Evolutionary conservation across 2,329 filamentous ascomycete genomes (phyloP).

Genomic region (Arthrobotrys conoides): DNA sequence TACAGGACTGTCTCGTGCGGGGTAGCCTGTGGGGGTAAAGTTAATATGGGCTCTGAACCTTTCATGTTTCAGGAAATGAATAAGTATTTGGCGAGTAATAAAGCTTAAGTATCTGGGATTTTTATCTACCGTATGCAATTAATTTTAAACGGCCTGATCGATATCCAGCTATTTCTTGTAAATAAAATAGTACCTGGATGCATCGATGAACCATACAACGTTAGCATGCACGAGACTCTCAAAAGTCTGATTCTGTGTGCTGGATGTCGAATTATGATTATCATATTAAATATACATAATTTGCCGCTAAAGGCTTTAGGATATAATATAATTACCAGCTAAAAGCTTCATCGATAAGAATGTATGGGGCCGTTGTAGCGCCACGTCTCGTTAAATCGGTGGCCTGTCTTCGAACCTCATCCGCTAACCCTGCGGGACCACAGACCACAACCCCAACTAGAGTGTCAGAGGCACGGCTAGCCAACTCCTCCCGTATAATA

Average conservation of each 20-base stretch:
- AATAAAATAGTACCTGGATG: no score
- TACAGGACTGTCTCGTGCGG: slow-evolving; percentile 4
- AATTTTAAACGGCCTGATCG: no score
- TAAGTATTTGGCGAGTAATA: background rate
- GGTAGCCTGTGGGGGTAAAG: slow-evolving; percentile 1
- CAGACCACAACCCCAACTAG: slow-evolving; percentile 35
- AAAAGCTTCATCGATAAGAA: slow-evolving; percentile 45
- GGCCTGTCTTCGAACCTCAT: slow-evolving; percentile 32
- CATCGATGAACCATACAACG: no score
- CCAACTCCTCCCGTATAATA: slow-evolving; percentile 39
- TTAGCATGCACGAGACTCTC: no score
- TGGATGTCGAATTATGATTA: no score
- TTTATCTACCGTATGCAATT: no score
- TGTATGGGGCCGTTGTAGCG: slow-evolving; percentile 16
- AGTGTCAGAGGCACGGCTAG: background rate
- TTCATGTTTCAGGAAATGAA: slow-evolving; percentile 40
- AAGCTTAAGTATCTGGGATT: background rate
- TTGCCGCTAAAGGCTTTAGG: background rate
- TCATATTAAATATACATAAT: background rate
- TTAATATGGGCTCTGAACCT: slow-evolving; percentile 22
- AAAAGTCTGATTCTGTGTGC: no score
- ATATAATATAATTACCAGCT: slow-evolving; percentile 26
- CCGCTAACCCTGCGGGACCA: slow-evolving; percentile 39
- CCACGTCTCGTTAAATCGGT: slow-evolving; percentile 32
- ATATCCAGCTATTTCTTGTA: no score